A percentile compares a stretch with the other conserved stretches of the same genome.
Evolutionary conservation across 371 early-diverging fungal species (phyloP).

Genomic region (Choanephora cucurbitarum): DNA sequence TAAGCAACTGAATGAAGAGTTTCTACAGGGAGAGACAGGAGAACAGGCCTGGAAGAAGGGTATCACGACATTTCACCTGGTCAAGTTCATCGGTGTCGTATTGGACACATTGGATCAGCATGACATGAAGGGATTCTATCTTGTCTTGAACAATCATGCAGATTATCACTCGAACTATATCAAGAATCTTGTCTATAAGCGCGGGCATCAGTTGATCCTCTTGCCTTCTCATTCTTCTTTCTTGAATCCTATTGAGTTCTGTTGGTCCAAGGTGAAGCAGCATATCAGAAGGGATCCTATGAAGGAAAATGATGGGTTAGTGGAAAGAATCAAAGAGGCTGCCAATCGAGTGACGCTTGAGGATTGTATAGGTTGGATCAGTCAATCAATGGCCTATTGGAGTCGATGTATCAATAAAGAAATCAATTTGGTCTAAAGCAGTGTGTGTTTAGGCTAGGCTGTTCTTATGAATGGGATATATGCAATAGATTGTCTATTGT

Average conservation of each 20-base stretch:
- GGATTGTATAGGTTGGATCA: too few relatives aligned
- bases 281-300: neutral
- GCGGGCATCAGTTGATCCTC: conserved; percentile 2
- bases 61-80: neutral
- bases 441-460: too few relatives aligned
- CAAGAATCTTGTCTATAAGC: neutral
- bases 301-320: neutral
- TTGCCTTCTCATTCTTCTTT: neutral
- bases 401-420: too few relatives aligned
- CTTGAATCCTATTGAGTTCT: conserved; percentile 3
- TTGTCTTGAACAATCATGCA: neutral
- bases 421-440: too few relatives aligned
- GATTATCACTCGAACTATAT: neutral
- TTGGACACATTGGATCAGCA: neutral
- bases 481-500: too few relatives aligned
- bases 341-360: neutral
- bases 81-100: neutral
- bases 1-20: neutral
- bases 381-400: too few relatives aligned
- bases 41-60: neutral
- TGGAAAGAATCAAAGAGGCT: conserved; percentile 2
- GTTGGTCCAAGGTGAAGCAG: conserved; percentile 3
- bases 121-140: neutral
- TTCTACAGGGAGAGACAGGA: neutral
- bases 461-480: too few relatives aligned